phyloP scores from a whole-genome alignment of 139 green algal genomes.

The Haematococcus sp. region DNA sequence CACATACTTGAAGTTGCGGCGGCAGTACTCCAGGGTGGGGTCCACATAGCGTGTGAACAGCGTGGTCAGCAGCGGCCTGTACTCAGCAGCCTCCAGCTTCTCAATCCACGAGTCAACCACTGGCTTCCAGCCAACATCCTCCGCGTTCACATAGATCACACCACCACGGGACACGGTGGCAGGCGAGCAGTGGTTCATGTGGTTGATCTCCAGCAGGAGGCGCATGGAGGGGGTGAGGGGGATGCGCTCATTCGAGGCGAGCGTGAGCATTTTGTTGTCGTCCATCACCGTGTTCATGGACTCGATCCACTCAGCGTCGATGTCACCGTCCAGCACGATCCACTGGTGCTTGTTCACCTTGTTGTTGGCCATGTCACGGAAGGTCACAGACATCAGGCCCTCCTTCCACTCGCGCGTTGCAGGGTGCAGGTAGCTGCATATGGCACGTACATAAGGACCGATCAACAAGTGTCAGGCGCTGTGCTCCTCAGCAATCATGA shows the following conservation, averaged over 20 bases:
- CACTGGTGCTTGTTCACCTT: slow-evolving; percentile 85
- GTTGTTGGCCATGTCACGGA: slow-evolving; percentile 86
- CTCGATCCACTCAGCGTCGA: slow-evolving; percentile 92
- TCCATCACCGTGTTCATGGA: slow-evolving; percentile 91
- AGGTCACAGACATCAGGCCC: slow-evolving; percentile 84
- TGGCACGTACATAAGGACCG: too few relatives aligned
- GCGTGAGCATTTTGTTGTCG: slow-evolving; percentile 81
- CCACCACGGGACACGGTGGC: slow-evolving; percentile 90
- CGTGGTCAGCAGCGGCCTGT: slow-evolving; percentile 73
- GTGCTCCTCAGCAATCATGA: too few relatives aligned
- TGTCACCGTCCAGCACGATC: slow-evolving; percentile 95
- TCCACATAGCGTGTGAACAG: slow-evolving; percentile 90
- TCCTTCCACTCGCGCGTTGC: slow-evolving; percentile 90
- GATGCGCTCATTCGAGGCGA: slow-evolving; percentile 93
- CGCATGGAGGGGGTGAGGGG: slow-evolving; percentile 84
- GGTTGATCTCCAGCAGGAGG: slow-evolving; percentile 74
- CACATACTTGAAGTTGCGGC: slow-evolving; percentile 82
- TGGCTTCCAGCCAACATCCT: slow-evolving; percentile 87
- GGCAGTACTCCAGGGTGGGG: slow-evolving; percentile 76
- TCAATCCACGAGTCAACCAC: slow-evolving; percentile 83
- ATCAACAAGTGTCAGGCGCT: too few relatives aligned
- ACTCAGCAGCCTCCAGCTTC: slow-evolving; percentile 69
- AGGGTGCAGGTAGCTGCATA: slow-evolving; percentile 28
- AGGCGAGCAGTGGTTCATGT: slow-evolving; percentile 87
- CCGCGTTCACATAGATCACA: slow-evolving; percentile 88